Evolutionary conservation across 345 rosid genomes (phyloP).

Genomic region (Eucalyptus coolabah): DNA sequence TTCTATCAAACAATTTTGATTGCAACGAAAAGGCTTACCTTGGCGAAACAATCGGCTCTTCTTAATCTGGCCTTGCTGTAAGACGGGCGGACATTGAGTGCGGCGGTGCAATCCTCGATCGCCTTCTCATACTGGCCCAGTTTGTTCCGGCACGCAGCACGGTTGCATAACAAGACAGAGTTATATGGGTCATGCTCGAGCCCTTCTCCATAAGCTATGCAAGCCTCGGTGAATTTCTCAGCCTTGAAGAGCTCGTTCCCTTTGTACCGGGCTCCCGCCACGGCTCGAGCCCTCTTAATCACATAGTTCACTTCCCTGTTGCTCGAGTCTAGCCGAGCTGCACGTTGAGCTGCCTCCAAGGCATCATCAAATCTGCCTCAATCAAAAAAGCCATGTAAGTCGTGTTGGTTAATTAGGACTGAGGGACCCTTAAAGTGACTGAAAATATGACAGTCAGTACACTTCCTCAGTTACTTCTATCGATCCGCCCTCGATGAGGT

Average conservation of each 20-base stretch:
- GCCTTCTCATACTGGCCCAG: conserved; percentile 60
- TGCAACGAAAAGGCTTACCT: conserved; percentile 21
- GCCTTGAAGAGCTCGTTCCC: conserved; percentile 76
- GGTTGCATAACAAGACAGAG: conserved; percentile 78
- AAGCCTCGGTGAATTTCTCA: conserved; percentile 48
- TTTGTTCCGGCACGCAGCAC: conserved; percentile 81
- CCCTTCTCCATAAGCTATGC: conserved; percentile 66
- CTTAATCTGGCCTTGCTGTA: conserved; percentile 75
- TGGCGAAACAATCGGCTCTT: conserved; percentile 64
- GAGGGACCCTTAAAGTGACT: not conserved
- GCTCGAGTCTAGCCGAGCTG: conserved; percentile 58
- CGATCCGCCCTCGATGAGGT: not conserved
- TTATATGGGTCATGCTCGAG: conserved; percentile 57
- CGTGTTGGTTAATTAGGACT: not conserved
- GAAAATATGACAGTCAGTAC: not conserved
- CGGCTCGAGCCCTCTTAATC: conserved; percentile 36
- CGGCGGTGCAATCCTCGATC: conserved; percentile 68
- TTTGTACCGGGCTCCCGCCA: conserved; percentile 45
- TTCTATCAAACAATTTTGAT: not conserved
- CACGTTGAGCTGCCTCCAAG: conserved; percentile 45
- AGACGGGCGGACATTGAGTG: conserved; percentile 51
- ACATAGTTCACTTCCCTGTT: conserved; percentile 39
- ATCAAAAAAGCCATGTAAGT: not conserved
- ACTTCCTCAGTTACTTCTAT: not conserved
- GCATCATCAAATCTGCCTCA: conserved; percentile 72